Percentiles rank a stretch among this genome's conserved stretches.
phyloP scores from a whole-genome alignment of 768 basidiomycete species.

The Antrodiella citrinella region DNA sequence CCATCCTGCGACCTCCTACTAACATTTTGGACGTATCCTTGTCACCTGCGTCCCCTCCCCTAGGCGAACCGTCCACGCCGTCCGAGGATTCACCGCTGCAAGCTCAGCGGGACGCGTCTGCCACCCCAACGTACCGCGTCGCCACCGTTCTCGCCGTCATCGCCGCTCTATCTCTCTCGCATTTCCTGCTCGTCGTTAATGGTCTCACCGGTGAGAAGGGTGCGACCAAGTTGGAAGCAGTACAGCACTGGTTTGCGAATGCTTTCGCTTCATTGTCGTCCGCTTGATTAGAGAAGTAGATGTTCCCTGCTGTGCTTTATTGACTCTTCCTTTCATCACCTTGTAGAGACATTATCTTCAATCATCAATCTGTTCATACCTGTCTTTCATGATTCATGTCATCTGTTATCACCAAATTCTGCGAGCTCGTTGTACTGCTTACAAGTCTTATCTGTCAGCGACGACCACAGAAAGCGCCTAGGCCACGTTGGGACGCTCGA shows the following conservation, averaged over 20 bases:
- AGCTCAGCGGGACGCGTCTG: not conserved
- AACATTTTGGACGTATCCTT: slow-evolving; percentile 2
- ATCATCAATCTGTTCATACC: too few relatives aligned
- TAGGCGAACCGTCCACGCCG: slow-evolving; percentile 10
- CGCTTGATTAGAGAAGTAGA: too few relatives aligned
- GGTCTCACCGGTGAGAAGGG: slow-evolving; percentile 21
- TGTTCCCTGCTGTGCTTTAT: too few relatives aligned
- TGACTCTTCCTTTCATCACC: too few relatives aligned
- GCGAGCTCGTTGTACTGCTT: too few relatives aligned
- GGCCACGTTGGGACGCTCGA: too few relatives aligned
- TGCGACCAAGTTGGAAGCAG: slow-evolving; percentile 14
- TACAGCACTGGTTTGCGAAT: slow-evolving; percentile 13
- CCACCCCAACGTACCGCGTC: slow-evolving; percentile 2
- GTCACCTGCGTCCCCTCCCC: slow-evolving; percentile 7
- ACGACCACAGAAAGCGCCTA: too few relatives aligned
- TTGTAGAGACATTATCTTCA: too few relatives aligned
- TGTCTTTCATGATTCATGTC: too few relatives aligned
- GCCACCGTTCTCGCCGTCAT: slow-evolving; percentile 21
- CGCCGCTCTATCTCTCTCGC: slow-evolving; percentile 22
- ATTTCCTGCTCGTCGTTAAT: slow-evolving; percentile 21
- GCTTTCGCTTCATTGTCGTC: not conserved
- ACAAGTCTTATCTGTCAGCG: too few relatives aligned
- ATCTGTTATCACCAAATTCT: too few relatives aligned
- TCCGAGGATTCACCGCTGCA: not conserved
- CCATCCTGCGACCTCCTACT: slow-evolving; percentile 16